phyloP scores from a whole-genome alignment of 371 early-diverging fungal species.

The Rhizopus sp. region DNA sequence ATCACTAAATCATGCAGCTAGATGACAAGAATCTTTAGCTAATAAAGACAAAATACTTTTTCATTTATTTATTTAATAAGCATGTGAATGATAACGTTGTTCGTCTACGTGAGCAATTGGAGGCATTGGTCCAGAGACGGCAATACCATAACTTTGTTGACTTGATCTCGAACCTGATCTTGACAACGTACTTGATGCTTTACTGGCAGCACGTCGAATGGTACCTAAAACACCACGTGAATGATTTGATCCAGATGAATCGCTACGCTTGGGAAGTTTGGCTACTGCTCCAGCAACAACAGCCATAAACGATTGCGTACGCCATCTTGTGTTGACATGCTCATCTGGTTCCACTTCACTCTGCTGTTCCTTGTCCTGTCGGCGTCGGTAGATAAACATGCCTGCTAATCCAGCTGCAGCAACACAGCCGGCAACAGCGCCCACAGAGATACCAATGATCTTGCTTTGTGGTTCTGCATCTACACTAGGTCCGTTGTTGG shows the following conservation, averaged over 20 bases:
- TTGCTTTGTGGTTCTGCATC: conserved; percentile 27
- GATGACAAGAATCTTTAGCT: conserved; percentile 11
- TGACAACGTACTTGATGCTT: conserved; percentile 23
- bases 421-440: conserved; percentile 37
- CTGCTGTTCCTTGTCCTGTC: conserved; percentile 27
- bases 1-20: conserved; percentile 22
- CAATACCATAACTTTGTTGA: conserved; percentile 31
- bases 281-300: conserved; percentile 45
- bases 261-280: conserved; percentile 28
- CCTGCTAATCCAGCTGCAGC: conserved; percentile 48
- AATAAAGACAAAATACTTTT: conserved; percentile 2
- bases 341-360: conserved; percentile 18
- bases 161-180: conserved; percentile 21
- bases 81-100: not conserved
- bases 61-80: conserved; percentile 6
- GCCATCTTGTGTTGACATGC: conserved; percentile 38
- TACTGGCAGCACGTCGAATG: conserved; percentile 33
- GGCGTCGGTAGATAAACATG: conserved; percentile 36
- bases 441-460: conserved; percentile 37
- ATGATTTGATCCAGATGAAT: conserved; percentile 16
- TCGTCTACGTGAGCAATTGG: conserved; percentile 29
- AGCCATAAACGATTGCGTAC: conserved; percentile 40
- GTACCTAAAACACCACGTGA: conserved; percentile 27
- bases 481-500: conserved; percentile 13
- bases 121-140: conserved; percentile 28